These are phyloP conservation scores for Colletotrichum sp. DNA, from an alignment of 2,329 filamentous ascomycete genomes.

Conservation along the genomic window DNA sequence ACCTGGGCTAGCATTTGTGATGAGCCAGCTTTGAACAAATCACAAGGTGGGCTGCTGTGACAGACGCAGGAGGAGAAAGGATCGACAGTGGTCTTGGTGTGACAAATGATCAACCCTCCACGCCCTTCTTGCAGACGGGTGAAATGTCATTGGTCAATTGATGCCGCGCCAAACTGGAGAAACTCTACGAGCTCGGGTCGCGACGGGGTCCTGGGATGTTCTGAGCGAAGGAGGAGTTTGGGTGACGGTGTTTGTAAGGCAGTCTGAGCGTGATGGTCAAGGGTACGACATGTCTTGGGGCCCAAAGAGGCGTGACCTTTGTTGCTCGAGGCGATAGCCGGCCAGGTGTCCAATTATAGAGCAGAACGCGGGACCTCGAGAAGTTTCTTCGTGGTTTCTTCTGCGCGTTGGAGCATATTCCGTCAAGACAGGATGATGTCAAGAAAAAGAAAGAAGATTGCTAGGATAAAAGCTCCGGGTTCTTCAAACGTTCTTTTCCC, in stretches of 20 bases:
- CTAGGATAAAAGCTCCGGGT: background rate
- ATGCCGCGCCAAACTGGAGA: background rate
- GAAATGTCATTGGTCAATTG: background rate
- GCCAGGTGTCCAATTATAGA: accelerated
- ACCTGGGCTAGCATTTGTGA: background rate
- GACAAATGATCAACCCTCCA: background rate
- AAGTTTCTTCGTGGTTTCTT: background rate
- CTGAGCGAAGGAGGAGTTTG: background rate
- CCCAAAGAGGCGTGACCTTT: background rate
- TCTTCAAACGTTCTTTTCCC: background rate
- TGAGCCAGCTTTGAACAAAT: background rate
- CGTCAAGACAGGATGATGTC: background rate
- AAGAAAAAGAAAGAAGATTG: background rate
- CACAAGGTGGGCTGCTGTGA: background rate
- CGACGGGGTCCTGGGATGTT: background rate
- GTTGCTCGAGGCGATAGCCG: background rate
- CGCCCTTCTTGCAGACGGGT: background rate
- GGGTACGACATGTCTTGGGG: background rate
- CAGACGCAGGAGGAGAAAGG: background rate
- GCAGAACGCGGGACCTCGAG: background rate
- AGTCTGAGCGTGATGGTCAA: background rate
- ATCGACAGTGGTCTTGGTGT: background rate
- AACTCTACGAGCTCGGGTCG: background rate
- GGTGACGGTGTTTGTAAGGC: background rate
- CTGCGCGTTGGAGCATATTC: accelerated